phyloP scores from a whole-genome alignment of 1,284 basidiomycete species.

The Vanrija sp. region DNA sequence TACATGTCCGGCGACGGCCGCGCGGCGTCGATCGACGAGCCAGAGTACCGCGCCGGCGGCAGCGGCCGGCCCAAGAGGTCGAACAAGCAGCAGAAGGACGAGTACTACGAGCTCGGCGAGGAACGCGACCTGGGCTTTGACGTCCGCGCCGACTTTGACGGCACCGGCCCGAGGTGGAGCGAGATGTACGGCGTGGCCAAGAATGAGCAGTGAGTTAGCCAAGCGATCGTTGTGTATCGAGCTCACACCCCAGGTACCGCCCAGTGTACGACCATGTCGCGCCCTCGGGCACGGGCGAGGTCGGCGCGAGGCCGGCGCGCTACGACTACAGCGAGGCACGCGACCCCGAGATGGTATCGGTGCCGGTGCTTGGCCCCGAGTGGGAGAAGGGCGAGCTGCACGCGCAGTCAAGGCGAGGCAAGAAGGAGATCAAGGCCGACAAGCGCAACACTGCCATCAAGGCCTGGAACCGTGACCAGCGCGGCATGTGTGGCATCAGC shows the following conservation, averaged over 20 bases:
- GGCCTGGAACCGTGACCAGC: constrained; percentile 66
- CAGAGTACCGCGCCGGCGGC: constrained; percentile 5
- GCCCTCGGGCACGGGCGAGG: constrained; percentile 15
- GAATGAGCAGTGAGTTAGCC: constrained; percentile 39
- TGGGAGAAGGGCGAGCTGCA: constrained; percentile 73
- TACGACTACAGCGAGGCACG: background rate
- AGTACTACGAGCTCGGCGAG: constrained; percentile 29
- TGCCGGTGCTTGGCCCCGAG: constrained; percentile 79
- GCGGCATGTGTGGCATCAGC: constrained; percentile 64
- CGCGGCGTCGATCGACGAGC: constrained; percentile 3
- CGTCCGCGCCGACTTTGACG: constrained; percentile 87
- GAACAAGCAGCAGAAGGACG: background rate
- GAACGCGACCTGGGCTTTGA: constrained; percentile 63
- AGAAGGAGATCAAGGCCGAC: constrained; percentile 59
- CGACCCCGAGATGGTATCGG: constrained; percentile 52
- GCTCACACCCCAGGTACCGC: constrained; percentile 21
- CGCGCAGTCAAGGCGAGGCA: constrained; percentile 65
- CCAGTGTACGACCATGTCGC: constrained; percentile 30
- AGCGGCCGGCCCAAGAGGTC: background rate
- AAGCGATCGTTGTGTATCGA: background rate
- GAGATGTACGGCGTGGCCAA: constrained; percentile 54
- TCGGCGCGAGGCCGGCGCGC: constrained; percentile 45
- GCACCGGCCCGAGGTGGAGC: constrained; percentile 69
- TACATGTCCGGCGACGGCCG: constrained; percentile 14
- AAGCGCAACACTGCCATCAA: constrained; percentile 59